These are phyloP conservation scores for Rhizopus sp. DNA, from an alignment of 371 early-diverging fungal genomes.

Conservation along the genomic window DNA sequence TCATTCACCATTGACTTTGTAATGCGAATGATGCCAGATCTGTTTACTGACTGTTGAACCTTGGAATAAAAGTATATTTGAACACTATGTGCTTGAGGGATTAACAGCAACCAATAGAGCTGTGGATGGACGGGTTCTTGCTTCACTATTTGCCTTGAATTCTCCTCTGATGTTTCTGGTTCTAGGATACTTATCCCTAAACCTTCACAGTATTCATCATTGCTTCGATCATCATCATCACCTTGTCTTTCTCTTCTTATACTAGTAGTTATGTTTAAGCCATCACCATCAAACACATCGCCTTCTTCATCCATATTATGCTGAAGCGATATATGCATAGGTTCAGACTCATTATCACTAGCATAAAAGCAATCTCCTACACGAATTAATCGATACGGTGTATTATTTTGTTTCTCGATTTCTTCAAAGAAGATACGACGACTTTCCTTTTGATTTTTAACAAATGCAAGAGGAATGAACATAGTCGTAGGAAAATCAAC, in stretches of 20 bases:
- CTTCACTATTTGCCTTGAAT: constrained; percentile 7
- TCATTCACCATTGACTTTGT: constrained; percentile 61
- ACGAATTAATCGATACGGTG: constrained; percentile 55
- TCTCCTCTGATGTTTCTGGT: constrained; percentile 27
- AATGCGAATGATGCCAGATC: constrained; percentile 57
- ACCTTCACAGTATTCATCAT: constrained; percentile 48
- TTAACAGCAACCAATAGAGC: constrained; percentile 70
- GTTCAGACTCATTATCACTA: constrained; percentile 39
- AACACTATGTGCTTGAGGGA: constrained; percentile 56
- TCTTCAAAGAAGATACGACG: constrained; percentile 63
- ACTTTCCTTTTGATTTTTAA: constrained; percentile 50
- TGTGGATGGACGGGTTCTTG: constrained; percentile 23
- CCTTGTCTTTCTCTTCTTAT: background rate
- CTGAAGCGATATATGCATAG: background rate
- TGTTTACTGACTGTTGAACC: constrained; percentile 54
- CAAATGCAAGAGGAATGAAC: constrained; percentile 64
- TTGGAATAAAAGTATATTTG: constrained; percentile 77
- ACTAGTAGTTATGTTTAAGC: constrained; percentile 19
- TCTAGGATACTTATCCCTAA: constrained; percentile 49
- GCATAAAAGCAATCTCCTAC: constrained; percentile 67
- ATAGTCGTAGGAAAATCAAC: constrained; percentile 68
- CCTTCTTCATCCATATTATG: constrained; percentile 6
- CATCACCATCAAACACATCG: constrained; percentile 14
- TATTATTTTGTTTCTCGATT: constrained; percentile 48
- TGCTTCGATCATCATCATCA: constrained; percentile 13